These are phyloP conservation scores for Naumovozyma castellii DNA, from an alignment of 805 yeast genomes.

Conservation along the genomic window DNA sequence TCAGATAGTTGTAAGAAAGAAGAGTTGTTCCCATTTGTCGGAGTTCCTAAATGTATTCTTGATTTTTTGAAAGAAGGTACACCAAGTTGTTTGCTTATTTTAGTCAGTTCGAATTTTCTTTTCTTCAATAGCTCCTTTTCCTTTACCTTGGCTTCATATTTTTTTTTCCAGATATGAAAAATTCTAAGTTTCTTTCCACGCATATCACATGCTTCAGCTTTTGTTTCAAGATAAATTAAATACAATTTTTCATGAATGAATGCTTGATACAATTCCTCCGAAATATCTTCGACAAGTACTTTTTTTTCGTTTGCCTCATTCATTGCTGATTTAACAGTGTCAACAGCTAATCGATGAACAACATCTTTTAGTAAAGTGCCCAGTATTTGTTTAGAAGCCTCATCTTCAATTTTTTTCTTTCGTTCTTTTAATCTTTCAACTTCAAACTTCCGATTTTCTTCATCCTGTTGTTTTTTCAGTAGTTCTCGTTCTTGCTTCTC, in stretches of 20 bases:
- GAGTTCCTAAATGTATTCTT: slow-evolving; percentile 15
- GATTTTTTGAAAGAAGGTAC: slow-evolving; percentile 22
- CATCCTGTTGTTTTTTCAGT: slow-evolving; percentile 4
- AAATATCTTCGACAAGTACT: slow-evolving; percentile 30
- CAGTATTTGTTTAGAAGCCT: slow-evolving; percentile 1
- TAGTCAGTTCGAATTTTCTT: slow-evolving; percentile 32
- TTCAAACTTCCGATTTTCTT: slow-evolving; percentile 1
- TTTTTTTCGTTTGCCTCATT: slow-evolving; percentile 5
- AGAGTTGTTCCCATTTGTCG: slow-evolving; percentile 8
- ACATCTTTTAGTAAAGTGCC: not conserved
- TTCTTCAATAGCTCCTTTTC: slow-evolving; percentile 27
- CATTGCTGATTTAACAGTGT: not conserved
- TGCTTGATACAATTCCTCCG: slow-evolving; percentile 47
- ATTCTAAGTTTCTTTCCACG: slow-evolving; percentile 25
- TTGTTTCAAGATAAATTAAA: slow-evolving; percentile 33
- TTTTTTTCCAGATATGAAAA: slow-evolving; percentile 28
- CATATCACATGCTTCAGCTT: slow-evolving; percentile 37
- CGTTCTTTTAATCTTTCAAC: slow-evolving; percentile 7
- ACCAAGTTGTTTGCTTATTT: slow-evolving; percentile 31
- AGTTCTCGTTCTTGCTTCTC: slow-evolving; percentile 5
- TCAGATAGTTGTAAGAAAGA: slow-evolving; percentile 16
- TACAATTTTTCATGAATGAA: slow-evolving; percentile 51
- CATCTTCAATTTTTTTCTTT: slow-evolving; percentile 1
- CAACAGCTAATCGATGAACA: not conserved
- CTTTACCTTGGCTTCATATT: slow-evolving; percentile 21